These are phyloP conservation scores for Medakamo hakoo DNA, from an alignment of 139 green algal species.

Conservation along the genomic window DNA sequence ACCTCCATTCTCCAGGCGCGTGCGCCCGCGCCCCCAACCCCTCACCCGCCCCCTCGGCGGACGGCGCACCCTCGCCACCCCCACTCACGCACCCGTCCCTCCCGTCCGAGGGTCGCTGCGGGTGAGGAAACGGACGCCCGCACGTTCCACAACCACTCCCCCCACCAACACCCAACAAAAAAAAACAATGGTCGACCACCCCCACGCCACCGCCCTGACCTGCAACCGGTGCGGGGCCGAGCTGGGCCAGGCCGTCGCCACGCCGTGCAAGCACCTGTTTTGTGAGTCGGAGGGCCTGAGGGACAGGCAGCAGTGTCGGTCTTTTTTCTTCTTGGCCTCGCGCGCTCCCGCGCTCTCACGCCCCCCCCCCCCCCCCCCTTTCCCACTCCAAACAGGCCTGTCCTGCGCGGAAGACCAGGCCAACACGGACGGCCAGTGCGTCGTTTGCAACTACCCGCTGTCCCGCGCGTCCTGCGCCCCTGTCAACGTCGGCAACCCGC, in stretches of 20 bases:
- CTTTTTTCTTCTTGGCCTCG: no score
- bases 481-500: neutral
- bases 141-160: neutral
- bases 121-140: no score
- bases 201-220: neutral
- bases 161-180: neutral
- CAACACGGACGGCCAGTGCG: neutral
- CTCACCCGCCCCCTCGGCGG: neutral
- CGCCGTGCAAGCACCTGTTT: neutral
- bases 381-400: neutral
- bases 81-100: neutral
- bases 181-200: no score
- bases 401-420: neutral
- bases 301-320: neutral
- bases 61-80: neutral
- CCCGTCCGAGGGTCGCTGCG: neutral
- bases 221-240: neutral
- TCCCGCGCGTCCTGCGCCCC: neutral
- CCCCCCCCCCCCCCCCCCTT: neutral
- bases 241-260: neutral
- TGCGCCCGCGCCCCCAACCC: no score
- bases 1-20: no score
- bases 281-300: neutral
- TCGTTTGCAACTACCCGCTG: neutral
- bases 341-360: neutral